Evolutionary conservation across 176 grass and related monocot species (phyloP).

Genomic region (Oryza officinalis): DNA sequence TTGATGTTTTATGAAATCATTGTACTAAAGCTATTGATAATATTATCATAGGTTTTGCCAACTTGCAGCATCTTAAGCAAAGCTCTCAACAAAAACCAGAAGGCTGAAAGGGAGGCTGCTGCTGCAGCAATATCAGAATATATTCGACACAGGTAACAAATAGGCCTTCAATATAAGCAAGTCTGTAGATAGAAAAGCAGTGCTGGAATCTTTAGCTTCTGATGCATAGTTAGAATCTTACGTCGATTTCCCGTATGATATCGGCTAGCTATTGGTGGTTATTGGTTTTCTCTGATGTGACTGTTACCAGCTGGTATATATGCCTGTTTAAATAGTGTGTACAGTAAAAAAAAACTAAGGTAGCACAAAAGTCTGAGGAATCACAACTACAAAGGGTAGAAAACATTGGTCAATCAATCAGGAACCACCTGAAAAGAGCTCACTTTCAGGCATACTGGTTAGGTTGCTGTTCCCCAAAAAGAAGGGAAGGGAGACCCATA

Average conservation of each 20-base stretch:
- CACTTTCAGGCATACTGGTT: neutral
- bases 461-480: neutral
- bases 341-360: neutral
- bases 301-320: neutral
- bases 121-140: slow-evolving; percentile 92
- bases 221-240: slow-evolving; percentile 15
- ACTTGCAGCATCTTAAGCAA: slow-evolving; percentile 84
- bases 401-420: neutral
- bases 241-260: neutral
- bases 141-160: slow-evolving; percentile 76
- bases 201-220: slow-evolving; percentile 18
- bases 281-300: neutral
- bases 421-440: neutral
- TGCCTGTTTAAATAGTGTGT: neutral
- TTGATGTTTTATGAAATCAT: slow-evolving; percentile 16
- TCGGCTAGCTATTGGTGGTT: neutral
- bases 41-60: slow-evolving; percentile 69
- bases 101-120: slow-evolving; percentile 88
- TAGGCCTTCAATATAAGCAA: neutral
- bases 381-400: neutral
- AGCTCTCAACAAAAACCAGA: slow-evolving; percentile 85
- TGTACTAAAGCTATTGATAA: slow-evolving; percentile 24
- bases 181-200: slow-evolving; percentile 9
- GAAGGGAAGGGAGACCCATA: neutral
- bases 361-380: neutral